These are phyloP conservation scores for Hypoxylon sp. DNA, from an alignment of 2,329 filamentous ascomycete genomes.

Conservation along the genomic window DNA sequence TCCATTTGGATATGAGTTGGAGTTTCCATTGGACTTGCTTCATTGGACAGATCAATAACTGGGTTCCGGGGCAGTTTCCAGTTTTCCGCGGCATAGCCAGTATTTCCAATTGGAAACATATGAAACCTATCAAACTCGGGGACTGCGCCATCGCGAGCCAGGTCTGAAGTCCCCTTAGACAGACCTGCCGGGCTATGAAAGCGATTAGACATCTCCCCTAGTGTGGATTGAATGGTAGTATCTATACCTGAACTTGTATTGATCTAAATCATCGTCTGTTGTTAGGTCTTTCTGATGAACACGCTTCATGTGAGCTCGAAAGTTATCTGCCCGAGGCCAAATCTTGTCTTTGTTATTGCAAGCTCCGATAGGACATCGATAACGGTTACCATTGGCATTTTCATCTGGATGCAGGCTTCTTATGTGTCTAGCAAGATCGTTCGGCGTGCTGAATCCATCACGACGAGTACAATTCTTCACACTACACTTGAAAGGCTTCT, in stretches of 20 bases:
- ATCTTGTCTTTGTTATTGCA: slow-evolving; percentile 75
- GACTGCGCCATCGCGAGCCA: slow-evolving; percentile 23
- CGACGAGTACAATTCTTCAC: slow-evolving; percentile 69
- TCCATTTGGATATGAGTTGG: slow-evolving; percentile 26
- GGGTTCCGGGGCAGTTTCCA: slow-evolving; percentile 32
- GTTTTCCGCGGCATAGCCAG: slow-evolving; percentile 9
- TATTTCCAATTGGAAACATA: slow-evolving; percentile 28
- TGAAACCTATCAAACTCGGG: slow-evolving; percentile 24
- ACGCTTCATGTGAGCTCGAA: slow-evolving; percentile 81
- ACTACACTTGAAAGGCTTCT: slow-evolving; percentile 75
- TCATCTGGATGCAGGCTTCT: slow-evolving; percentile 75
- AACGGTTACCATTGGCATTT: slow-evolving; percentile 66
- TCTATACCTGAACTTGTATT: slow-evolving; percentile 54
- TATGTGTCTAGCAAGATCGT: slow-evolving; percentile 86
- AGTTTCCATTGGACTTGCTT: slow-evolving; percentile 32
- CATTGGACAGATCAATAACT: slow-evolving; percentile 27
- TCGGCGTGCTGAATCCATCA: slow-evolving; percentile 82
- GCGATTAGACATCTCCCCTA: slow-evolving; percentile 37
- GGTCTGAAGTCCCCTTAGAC: slow-evolving; percentile 30
- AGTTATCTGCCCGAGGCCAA: slow-evolving; percentile 90
- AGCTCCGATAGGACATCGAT: slow-evolving; percentile 69
- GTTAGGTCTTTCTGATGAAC: slow-evolving; percentile 69
- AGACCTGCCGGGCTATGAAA: slow-evolving; percentile 24
- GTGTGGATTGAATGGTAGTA: not conserved
- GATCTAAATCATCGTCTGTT: slow-evolving; percentile 58